Base-by-base conservation (phyloP, 768 basidiomycete species). In the Boletus pseudo-olivaceus region DNA sequence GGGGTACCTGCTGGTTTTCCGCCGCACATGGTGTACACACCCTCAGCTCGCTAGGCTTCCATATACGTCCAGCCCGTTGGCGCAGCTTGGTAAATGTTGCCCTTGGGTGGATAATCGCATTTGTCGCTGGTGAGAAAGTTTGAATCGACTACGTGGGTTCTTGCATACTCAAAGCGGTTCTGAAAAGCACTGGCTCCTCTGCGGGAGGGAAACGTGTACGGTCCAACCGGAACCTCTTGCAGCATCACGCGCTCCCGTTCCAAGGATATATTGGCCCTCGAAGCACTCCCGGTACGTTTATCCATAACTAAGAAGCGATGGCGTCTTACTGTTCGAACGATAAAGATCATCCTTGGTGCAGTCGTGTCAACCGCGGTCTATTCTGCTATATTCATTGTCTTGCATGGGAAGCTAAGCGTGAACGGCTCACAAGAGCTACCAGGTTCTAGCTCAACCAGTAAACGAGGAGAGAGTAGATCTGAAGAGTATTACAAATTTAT, bases 11-110 rank as follows among this genome's bases (percentile, higher is more conserved):
- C 17, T 88, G 80, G 70, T 91, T 89, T 67, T 85, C 81, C 3
- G 75, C 78, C 10, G 75, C 77, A 6, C 84, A 87, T 59, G 83
- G 83, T 1, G 60, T 87, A 10, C 88, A 90, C 66, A 82, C 83
- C 0, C 86, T 88, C 73, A 79, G 75, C 58, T 82, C 86, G 15
- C 73, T 90, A 37, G 82, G 85, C 14, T 71, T 90, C 50, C 76
- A 75, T 41, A 73, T 74, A 55, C 78, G 78, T 34, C 81, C 82
- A 55, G 78, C 82, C 8, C 62, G 67, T 14, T 73, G 81, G 67
- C 69, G 81, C 30, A 82, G 77, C 54, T 64, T 69, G 2, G 65
- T 67, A 4, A 67, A 72, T 10, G 77, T 82, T 20, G 47, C 61
- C 14, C 39, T 79, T 40, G 87, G 88, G 44, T 89, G 88, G 87